Evolutionary conservation across 345 rosid species (phyloP).

Genomic region (Triadica sebifera): DNA sequence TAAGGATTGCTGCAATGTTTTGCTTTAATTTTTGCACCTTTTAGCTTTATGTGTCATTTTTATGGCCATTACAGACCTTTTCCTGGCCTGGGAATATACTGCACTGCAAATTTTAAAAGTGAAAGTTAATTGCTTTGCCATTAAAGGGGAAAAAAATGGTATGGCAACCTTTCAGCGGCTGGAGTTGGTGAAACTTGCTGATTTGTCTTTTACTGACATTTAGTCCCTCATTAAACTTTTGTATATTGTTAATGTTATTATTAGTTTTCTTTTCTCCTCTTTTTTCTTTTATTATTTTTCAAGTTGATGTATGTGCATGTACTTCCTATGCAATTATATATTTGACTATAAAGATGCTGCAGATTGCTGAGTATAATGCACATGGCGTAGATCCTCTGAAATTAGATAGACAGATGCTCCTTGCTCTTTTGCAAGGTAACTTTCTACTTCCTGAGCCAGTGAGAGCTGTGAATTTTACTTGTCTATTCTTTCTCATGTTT

Average conservation of each 20-base stretch:
- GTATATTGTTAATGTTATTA: background rate
- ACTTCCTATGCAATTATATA: conserved; percentile 4
- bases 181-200: background rate
- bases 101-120: background rate
- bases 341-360: conserved; percentile 24
- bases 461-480: background rate
- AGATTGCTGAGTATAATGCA: conserved; percentile 49
- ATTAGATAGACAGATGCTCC: conserved; percentile 62
- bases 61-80: background rate
- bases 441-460: background rate
- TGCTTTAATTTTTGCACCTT: background rate
- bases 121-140: background rate
- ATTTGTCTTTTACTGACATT: background rate
- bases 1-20: background rate
- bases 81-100: background rate
- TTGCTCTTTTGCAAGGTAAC: conserved; percentile 67
- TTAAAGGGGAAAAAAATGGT: background rate
- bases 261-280: background rate
- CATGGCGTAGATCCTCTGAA: conserved; percentile 49
- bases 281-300: background rate
- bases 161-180: background rate
- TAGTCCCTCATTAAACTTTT: background rate
- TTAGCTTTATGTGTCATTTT: background rate
- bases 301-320: background rate
- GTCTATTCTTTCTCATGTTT: background rate